A percentile compares a stretch with the other conserved stretches of the same genome.
Conservation (phyloP, 495 filamentous ascomycete genomes). For the Margaritispora aquatica region DNA sequence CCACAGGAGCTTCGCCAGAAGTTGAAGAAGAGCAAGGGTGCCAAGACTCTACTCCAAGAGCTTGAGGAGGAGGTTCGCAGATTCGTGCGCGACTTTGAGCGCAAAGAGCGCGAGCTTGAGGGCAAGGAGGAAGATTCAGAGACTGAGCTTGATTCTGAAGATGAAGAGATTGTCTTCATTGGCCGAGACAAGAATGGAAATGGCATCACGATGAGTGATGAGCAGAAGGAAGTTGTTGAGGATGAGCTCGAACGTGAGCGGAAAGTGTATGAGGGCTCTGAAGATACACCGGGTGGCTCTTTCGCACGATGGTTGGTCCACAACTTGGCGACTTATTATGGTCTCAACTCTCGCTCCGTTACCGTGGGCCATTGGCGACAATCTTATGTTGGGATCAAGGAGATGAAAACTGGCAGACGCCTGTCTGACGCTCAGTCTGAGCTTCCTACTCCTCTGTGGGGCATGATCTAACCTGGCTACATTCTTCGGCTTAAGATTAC, state of each 20-base stretch:
- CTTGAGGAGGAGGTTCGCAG: slow-evolving; percentile 57
- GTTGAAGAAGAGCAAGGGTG: slow-evolving; percentile 64
- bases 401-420: slow-evolving; percentile 24
- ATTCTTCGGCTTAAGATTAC: not conserved
- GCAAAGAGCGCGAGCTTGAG: slow-evolving; percentile 25
- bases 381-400: slow-evolving; percentile 79
- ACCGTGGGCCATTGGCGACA: slow-evolving; percentile 71
- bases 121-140: slow-evolving; percentile 45
- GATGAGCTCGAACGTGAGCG: slow-evolving; percentile 56
- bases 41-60: slow-evolving; percentile 57
- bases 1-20: slow-evolving; percentile 57
- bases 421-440: slow-evolving; percentile 27
- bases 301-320: slow-evolving; percentile 97
- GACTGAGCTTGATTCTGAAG: slow-evolving; percentile 52
- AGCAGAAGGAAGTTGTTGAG: slow-evolving; percentile 35
- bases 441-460: slow-evolving; percentile 54
- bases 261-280: slow-evolving; percentile 71
- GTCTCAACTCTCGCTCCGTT: slow-evolving; percentile 76
- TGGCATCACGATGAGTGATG: slow-evolving; percentile 53
- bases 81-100: slow-evolving; percentile 53
- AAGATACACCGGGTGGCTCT: slow-evolving; percentile 64
- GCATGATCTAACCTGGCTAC: slow-evolving; percentile 39
- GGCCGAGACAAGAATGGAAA: slow-evolving; percentile 54
- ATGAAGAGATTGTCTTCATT: slow-evolving; percentile 93
- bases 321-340: slow-evolving; percentile 88